phyloP scores from a whole-genome alignment of 2,329 filamentous ascomycete species.

The Arthrobotrys pseudoclavata region DNA sequence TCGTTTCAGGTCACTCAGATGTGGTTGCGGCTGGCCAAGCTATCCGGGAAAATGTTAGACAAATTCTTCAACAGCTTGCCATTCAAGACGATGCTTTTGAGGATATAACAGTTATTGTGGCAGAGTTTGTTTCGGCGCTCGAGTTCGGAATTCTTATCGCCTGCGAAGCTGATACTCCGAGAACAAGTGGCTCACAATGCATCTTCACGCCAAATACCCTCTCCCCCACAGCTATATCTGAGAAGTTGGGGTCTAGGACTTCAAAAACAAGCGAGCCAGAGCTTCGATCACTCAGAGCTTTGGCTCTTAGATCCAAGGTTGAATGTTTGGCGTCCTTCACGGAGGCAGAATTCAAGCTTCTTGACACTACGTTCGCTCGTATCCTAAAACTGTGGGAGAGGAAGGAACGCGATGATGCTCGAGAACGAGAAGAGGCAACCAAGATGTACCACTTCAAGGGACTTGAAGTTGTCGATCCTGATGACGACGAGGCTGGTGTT shows the following conservation, averaged over 20 bases:
- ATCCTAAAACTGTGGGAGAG: constrained; percentile 47
- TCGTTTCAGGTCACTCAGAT: constrained; percentile 24
- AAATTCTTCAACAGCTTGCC: constrained; percentile 46
- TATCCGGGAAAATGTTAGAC: constrained; percentile 48
- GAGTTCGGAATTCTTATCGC: constrained; percentile 48
- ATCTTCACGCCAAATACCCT: constrained; percentile 34
- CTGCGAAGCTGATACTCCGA: constrained; percentile 24
- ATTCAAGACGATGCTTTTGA: constrained; percentile 52
- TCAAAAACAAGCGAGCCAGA: constrained; percentile 34
- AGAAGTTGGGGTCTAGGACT: background rate
- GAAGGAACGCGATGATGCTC: constrained; percentile 47
- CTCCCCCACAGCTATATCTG: background rate
- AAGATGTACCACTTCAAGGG: constrained; percentile 59
- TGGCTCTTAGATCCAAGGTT: constrained; percentile 37
- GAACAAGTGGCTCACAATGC: constrained; percentile 18
- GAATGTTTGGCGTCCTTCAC: constrained; percentile 32
- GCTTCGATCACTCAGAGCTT: constrained; percentile 30
- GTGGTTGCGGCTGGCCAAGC: constrained; percentile 26
- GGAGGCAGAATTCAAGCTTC: constrained; percentile 26
- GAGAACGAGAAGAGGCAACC: constrained; percentile 50
- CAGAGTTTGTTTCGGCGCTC: constrained; percentile 41
- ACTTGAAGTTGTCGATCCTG: constrained; percentile 46
- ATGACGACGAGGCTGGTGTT: constrained; percentile 55
- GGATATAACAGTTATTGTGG: constrained; percentile 44
- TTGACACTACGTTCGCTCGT: constrained; percentile 34